Conservation (phyloP, 2,329 filamentous ascomycete genomes). For the Cyphellophora europaea region DNA sequence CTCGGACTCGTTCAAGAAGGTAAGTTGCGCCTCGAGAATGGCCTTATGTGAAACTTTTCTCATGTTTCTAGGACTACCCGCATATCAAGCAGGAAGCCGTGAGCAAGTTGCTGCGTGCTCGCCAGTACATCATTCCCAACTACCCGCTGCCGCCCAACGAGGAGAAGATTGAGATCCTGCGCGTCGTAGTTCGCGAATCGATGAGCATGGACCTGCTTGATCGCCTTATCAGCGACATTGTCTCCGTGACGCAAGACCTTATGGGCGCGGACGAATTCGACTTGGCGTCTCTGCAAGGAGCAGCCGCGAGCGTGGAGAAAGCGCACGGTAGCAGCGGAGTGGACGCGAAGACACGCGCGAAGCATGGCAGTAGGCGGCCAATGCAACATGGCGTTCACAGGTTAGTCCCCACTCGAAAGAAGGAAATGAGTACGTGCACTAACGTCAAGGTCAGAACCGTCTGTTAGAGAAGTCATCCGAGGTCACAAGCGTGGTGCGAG, state of each 20-base stretch:
- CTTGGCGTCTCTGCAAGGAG: constrained; percentile 38
- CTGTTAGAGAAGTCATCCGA: constrained; percentile 30
- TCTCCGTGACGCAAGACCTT: constrained; percentile 50
- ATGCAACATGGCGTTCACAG: constrained; percentile 40
- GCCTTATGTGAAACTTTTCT: too few relatives aligned
- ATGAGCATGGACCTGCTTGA: constrained; percentile 62
- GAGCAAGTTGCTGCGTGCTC: constrained; percentile 52
- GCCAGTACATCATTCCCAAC: constrained; percentile 64
- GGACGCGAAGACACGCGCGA: constrained; percentile 26
- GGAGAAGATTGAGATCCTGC: constrained; percentile 54
- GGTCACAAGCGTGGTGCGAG: too few relatives aligned
- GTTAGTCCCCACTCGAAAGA: too few relatives aligned
- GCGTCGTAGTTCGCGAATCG: constrained; percentile 58
- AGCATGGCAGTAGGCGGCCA: constrained; percentile 34
- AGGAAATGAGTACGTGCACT: too few relatives aligned
- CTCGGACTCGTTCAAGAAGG: constrained; percentile 50
- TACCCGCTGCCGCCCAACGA: constrained; percentile 57
- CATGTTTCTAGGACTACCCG: too few relatives aligned
- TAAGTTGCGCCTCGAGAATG: too few relatives aligned
- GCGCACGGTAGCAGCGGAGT: constrained; percentile 27
- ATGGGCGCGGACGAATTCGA: constrained; percentile 47
- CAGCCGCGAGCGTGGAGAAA: constrained; percentile 32
- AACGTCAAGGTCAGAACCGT: too few relatives aligned
- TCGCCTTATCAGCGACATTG: constrained; percentile 52
- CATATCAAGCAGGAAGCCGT: constrained; percentile 57